Conservation (phyloP, 1,284 basidiomycete genomes). For the Puccinia horiana region DNA sequence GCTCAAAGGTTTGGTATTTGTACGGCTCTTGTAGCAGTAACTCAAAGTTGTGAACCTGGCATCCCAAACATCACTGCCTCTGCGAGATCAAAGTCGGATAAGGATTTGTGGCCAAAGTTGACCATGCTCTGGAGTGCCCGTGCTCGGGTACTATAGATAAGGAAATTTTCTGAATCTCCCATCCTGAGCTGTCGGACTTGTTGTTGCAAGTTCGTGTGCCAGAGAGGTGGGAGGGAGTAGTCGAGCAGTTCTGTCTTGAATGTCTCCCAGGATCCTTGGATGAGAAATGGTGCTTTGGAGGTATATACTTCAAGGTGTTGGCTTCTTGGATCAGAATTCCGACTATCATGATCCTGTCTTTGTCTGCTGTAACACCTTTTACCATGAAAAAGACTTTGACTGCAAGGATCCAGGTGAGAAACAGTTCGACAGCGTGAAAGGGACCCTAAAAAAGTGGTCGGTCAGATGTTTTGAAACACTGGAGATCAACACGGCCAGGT, state of each 20-base stretch:
- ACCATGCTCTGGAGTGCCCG: conserved; percentile 1
- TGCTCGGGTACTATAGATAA: background rate
- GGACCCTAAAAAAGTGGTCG: background rate
- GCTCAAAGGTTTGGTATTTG: background rate
- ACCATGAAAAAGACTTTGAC: background rate
- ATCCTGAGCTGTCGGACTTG: background rate
- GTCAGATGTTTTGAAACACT: background rate
- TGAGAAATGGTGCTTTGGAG: too few species aligned
- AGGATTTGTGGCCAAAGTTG: background rate
- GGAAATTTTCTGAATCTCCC: background rate
- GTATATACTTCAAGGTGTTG: background rate
- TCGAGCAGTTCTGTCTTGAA: background rate
- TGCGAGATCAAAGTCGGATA: background rate
- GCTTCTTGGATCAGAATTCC: background rate
- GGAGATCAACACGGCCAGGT: background rate
- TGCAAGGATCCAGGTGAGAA: background rate
- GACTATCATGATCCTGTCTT: background rate
- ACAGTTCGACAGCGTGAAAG: background rate
- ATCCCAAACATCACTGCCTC: background rate
- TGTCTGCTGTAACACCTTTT: background rate
- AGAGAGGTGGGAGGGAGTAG: background rate
- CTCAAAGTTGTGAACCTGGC: background rate
- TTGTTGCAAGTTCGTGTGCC: background rate
- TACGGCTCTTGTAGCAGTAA: background rate
- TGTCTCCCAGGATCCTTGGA: background rate